phyloP scores from a whole-genome alignment of 495 filamentous ascomycete genomes.

The Immersiella caudata region DNA sequence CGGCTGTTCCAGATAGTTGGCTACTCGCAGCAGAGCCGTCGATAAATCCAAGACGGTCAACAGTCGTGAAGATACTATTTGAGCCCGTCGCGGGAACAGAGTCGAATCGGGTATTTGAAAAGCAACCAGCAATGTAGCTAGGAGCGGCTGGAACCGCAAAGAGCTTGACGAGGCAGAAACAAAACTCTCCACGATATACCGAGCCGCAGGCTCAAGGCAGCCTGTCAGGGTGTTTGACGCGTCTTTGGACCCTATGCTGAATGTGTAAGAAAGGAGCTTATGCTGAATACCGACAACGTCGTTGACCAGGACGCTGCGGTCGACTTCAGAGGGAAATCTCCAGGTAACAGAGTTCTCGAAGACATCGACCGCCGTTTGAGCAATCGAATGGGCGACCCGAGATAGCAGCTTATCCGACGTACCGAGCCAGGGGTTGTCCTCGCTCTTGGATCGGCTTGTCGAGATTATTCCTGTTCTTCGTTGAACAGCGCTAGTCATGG shows the following conservation, averaged over 20 bases:
- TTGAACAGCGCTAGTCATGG: constrained; percentile 68
- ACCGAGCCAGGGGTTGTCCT: constrained; percentile 63
- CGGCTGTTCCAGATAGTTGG: constrained; percentile 62
- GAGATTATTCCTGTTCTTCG: constrained; percentile 62
- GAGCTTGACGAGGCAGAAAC: constrained; percentile 68
- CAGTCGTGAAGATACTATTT: constrained; percentile 63
- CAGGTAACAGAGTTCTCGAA: constrained; percentile 80
- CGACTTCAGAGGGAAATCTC: constrained; percentile 71
- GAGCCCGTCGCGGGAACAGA: constrained; percentile 60
- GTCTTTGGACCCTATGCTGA: constrained; percentile 66
- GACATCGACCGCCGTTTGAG: constrained; percentile 72
- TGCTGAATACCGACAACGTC: constrained; percentile 68
- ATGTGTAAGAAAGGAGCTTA: constrained; percentile 69
- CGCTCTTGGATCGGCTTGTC: constrained; percentile 53
- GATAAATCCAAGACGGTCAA: constrained; percentile 65
- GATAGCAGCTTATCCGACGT: constrained; percentile 77
- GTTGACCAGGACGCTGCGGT: constrained; percentile 59
- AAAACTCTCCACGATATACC: constrained; percentile 75
- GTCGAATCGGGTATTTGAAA: constrained; percentile 65
- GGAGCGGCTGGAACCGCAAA: constrained; percentile 74
- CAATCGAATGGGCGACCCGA: constrained; percentile 70
- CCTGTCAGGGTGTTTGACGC: constrained; percentile 63
- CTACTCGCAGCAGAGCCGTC: constrained; percentile 67
- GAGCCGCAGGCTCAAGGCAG: constrained; percentile 65
- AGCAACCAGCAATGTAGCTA: constrained; percentile 69